These are phyloP conservation scores for Schizonepeta tenuifolia DNA, from an alignment of 257 asterid species.

Conservation along the genomic window DNA sequence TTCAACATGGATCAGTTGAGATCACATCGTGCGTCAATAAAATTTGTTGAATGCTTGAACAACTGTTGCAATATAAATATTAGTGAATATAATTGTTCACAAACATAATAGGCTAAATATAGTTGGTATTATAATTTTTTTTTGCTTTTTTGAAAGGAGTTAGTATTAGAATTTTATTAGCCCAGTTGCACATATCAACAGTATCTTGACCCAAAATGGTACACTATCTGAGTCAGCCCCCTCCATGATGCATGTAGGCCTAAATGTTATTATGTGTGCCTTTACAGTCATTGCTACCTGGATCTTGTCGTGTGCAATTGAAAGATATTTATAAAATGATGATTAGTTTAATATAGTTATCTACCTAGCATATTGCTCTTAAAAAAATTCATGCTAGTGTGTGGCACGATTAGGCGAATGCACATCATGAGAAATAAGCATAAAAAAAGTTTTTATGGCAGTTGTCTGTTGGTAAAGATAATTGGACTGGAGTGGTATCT, in stretches of 20 bases:
- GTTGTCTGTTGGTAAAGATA: slow-evolving; percentile 12
- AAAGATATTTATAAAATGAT: not conserved
- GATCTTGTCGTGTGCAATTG: not conserved
- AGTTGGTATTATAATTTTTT: too few species aligned
- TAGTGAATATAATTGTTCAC: not conserved
- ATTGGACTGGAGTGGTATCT: slow-evolving; percentile 15
- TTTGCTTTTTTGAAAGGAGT: too few species aligned
- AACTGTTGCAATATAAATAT: not conserved
- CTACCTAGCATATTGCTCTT: not conserved
- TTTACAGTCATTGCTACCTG: not conserved
- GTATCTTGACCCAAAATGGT: not conserved
- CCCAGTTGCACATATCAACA: too few species aligned
- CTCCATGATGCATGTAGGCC: not conserved
- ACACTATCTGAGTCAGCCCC: not conserved
- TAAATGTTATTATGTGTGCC: not conserved
- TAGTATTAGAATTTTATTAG: not conserved
- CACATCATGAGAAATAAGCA: not conserved
- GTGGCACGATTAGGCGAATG: not conserved
- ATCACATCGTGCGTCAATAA: not conserved
- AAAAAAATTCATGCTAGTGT: not conserved
- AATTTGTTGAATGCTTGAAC: not conserved
- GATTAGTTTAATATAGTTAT: not conserved
- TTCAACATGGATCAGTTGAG: not conserved
- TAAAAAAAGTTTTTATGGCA: not conserved
- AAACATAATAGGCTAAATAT: not conserved